Evolutionary conservation across 495 filamentous ascomycete genomes (phyloP).

Genomic region (Tuber brumale): DNA sequence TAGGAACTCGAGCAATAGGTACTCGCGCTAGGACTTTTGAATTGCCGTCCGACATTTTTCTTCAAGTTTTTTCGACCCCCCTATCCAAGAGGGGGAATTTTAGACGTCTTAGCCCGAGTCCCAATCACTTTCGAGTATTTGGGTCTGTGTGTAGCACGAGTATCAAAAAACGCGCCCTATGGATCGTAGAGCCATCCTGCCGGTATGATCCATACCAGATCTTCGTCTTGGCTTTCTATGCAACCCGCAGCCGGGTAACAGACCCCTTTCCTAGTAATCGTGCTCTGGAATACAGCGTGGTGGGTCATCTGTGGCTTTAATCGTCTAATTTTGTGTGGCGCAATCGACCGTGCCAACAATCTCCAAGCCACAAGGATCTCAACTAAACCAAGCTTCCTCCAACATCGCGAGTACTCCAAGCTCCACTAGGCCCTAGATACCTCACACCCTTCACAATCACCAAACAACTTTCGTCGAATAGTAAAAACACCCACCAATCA

Average conservation of each 20-base stretch:
- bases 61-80: too few relatives aligned
- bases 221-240: not conserved
- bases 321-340: not conserved
- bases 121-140: too few relatives aligned
- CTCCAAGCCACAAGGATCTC: not conserved
- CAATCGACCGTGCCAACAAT: not conserved
- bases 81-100: too few relatives aligned
- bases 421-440: not conserved
- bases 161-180: not conserved
- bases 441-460: not conserved
- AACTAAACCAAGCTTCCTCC: not conserved
- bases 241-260: not conserved
- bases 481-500: not conserved
- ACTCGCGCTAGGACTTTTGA: not conserved
- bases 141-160: too few relatives aligned
- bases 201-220: not conserved
- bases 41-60: too few relatives aligned
- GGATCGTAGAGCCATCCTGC: not conserved
- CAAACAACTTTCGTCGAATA: not conserved
- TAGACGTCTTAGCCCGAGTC: too few relatives aligned
- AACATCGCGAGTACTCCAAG: not conserved
- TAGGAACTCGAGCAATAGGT: too few relatives aligned
- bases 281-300: too few relatives aligned
- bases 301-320: not conserved
- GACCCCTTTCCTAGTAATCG: not conserved